phyloP scores from a whole-genome alignment of 169 alveolate genomes.

The Eimeria acervulina region DNA sequence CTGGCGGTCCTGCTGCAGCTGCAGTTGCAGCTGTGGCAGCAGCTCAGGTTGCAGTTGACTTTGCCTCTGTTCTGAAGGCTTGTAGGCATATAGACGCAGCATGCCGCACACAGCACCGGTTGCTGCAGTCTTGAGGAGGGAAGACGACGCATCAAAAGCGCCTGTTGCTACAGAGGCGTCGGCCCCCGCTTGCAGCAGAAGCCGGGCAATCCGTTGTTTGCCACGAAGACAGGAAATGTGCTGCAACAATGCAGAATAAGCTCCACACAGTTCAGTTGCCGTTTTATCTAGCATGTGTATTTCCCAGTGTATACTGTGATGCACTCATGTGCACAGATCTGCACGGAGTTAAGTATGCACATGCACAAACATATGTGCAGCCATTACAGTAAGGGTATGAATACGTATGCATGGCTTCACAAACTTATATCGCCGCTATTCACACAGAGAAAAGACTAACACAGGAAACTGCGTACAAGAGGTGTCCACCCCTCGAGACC shows the following conservation, averaged over 20 bases:
- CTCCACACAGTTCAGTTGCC: background rate
- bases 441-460: background rate
- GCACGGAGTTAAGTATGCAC: background rate
- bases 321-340: background rate
- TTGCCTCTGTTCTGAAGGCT: background rate
- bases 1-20: background rate
- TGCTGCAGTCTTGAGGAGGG: conserved; percentile 45
- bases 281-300: background rate
- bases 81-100: conserved; percentile 15
- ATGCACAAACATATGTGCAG: background rate
- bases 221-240: conserved; percentile 53
- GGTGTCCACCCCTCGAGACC: conserved; percentile 63
- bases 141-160: conserved; percentile 10
- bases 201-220: conserved; percentile 36
- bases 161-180: background rate
- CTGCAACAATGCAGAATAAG: background rate
- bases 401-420: background rate
- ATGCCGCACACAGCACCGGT: conserved; percentile 64
- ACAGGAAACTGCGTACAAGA: conserved; percentile 1
- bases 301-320: too few species aligned
- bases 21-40: conserved; percentile 17
- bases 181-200: conserved; percentile 59
- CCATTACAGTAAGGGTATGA: background rate
- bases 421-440: background rate
- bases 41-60: background rate